Conservation (phyloP, 106 monocot species). For the Dendrobium catenatum region DNA sequence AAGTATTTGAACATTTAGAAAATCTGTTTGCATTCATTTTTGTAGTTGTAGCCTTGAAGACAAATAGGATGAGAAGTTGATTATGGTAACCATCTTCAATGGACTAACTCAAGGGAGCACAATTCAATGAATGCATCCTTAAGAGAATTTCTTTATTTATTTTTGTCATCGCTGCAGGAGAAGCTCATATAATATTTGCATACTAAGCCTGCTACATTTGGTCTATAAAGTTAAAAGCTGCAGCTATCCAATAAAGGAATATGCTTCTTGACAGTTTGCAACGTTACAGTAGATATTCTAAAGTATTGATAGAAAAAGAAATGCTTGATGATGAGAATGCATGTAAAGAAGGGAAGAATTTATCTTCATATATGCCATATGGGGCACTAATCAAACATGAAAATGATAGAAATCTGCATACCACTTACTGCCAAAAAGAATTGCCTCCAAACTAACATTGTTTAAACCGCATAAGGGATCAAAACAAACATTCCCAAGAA, state of each 20-base stretch:
- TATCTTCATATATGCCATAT: neutral
- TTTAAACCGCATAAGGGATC: neutral
- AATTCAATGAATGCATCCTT: neutral
- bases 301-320: neutral
- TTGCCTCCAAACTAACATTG: neutral
- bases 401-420: neutral
- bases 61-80: neutral
- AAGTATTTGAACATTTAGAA: neutral
- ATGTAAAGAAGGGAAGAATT: neutral
- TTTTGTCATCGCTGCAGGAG: neutral
- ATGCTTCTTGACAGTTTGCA: neutral
- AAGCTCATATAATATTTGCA: neutral
- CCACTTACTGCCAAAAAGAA: neutral
- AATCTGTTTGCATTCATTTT: neutral
- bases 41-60: neutral
- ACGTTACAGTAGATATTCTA: neutral
- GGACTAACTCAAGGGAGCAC: neutral
- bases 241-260: neutral
- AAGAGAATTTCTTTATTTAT: neutral
- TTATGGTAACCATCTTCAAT: neutral
- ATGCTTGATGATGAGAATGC: neutral
- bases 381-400: neutral
- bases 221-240: neutral
- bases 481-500: neutral
- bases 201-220: neutral